Evolutionary conservation across 768 basidiomycete genomes (phyloP), one percentile per base, ranked within the genome.

Genomic region (Termitomyces sp.): DNA sequence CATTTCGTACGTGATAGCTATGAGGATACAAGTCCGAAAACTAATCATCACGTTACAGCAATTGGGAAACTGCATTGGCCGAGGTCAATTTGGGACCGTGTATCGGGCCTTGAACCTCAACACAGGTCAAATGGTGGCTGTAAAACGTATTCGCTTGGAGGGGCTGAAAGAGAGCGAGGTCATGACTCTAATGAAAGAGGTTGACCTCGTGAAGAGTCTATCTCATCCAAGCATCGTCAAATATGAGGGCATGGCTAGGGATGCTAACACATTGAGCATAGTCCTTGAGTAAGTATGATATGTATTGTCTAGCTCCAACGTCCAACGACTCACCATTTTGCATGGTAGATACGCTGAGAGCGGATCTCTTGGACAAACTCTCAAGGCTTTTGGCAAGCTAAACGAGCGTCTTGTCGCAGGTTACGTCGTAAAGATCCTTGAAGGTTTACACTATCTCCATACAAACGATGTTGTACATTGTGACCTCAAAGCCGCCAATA

Each of bases 111-210:
- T 99, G 57, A 95, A 99, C 70, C 75, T 98, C 70, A 88, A 89
- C 61, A 94, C 90, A 1, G 96, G 96, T 16, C 92, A 96, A 71
- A 96, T 92, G 85, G 94, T 96, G n/a, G 96, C 96, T n/a, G 93
- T 98, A 52, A 99, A 99, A 75, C 87, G 93, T 31, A 96, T 99
- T 65, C 79, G 88, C 51, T 76, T 98, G 37, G 90, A 92, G 51
- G 96, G 94, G 8, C 76, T 97, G 66, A 88, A 89, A 69, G 94
- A 97, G 71, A 87, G 86, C 20, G 95, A 98, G 68, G 86, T 98
- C 20, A 82, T 81, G 49, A 88, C 93, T 68, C 80, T 98, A 50
- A 97, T 96, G 92, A 83, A 83, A 61, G 96, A 99, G 70, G 96
- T 98, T 16, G 90, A 94, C 65, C 76, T 99, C 36, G 84, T 98